Conservation (phyloP, 306 rosid genomes). For the Luffa aegyptiaca region DNA sequence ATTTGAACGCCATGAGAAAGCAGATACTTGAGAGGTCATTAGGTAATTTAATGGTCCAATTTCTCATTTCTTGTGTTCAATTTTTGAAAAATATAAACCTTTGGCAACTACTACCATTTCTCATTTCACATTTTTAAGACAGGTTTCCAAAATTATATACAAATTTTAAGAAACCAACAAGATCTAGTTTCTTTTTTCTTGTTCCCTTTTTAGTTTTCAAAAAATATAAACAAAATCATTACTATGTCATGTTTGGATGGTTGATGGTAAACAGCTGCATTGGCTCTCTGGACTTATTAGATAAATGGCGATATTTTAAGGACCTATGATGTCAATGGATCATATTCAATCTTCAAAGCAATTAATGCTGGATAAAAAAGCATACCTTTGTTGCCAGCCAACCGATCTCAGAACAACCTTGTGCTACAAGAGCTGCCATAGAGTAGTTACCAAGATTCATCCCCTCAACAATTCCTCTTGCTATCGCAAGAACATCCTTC, state of each 20-base stretch:
- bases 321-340: not conserved
- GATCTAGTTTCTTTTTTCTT: not conserved
- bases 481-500: slow-evolving; percentile 88
- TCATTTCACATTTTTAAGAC: not conserved
- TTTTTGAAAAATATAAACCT: not conserved
- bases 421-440: slow-evolving; percentile 95
- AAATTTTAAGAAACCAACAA: not conserved
- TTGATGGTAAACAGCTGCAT: not conserved
- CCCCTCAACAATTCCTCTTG: slow-evolving; percentile 92
- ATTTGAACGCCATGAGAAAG: not conserved
- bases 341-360: not conserved
- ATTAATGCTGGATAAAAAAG: not conserved
- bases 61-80: not conserved
- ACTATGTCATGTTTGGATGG: not conserved
- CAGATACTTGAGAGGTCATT: not conserved
- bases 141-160: not conserved
- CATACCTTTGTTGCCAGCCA: slow-evolving; percentile 93
- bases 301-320: not conserved
- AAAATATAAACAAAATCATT: not conserved
- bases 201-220: not conserved
- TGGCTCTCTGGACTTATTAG: not conserved
- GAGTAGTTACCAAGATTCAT: slow-evolving; percentile 94
- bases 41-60: not conserved
- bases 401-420: slow-evolving; percentile 94
- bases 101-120: not conserved